Conservation (phyloP, 2,329 filamentous ascomycete genomes). For the Knoxdaviesia capensis region DNA sequence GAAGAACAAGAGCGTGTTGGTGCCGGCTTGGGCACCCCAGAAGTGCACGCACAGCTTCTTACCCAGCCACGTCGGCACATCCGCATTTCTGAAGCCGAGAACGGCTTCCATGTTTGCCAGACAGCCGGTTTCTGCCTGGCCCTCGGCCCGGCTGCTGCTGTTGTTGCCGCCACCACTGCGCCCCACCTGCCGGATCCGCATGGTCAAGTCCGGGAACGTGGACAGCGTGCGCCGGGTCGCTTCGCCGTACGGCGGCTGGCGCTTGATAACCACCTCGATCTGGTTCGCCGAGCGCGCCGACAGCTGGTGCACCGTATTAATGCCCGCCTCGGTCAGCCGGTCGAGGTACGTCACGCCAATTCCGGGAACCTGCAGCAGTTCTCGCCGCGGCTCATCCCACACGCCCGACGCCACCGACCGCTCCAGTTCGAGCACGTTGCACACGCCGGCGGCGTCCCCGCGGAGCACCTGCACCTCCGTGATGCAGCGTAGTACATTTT, state of each 20-base stretch:
- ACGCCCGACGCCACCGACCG: slow-evolving; percentile 53
- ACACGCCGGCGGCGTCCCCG: slow-evolving; percentile 43
- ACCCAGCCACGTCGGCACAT: slow-evolving; percentile 39
- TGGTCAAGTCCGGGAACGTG: slow-evolving; percentile 42
- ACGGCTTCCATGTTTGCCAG: slow-evolving; percentile 33
- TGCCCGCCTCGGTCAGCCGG: slow-evolving; percentile 50
- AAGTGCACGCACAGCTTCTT: slow-evolving; percentile 44
- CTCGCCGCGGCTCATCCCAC: slow-evolving; percentile 67
- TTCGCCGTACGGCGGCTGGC: slow-evolving; percentile 66
- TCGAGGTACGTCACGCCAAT: slow-evolving; percentile 59
- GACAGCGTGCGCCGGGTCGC: slow-evolving; percentile 44
- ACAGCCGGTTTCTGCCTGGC: slow-evolving; percentile 13
- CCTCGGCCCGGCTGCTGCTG: not conserved
- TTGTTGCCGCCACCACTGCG: slow-evolving; percentile 19
- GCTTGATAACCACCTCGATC: slow-evolving; percentile 58
- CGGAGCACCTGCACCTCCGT: slow-evolving; percentile 17
- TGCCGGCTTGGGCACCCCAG: not conserved
- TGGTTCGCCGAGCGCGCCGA: slow-evolving; percentile 43
- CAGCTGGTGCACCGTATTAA: slow-evolving; percentile 53
- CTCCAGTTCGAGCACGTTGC: slow-evolving; percentile 55
- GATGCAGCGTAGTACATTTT: slow-evolving; percentile 16
- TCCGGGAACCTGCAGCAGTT: slow-evolving; percentile 65
- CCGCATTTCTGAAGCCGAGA: slow-evolving; percentile 51
- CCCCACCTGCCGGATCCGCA: slow-evolving; percentile 12
- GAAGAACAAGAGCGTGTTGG: slow-evolving; percentile 48